Percentiles rank a stretch among this genome's conserved stretches.
Evolutionary conservation across 225 moss, liverwort and hornwort genomes (phyloP).

Genomic region (Neckera pumila): DNA sequence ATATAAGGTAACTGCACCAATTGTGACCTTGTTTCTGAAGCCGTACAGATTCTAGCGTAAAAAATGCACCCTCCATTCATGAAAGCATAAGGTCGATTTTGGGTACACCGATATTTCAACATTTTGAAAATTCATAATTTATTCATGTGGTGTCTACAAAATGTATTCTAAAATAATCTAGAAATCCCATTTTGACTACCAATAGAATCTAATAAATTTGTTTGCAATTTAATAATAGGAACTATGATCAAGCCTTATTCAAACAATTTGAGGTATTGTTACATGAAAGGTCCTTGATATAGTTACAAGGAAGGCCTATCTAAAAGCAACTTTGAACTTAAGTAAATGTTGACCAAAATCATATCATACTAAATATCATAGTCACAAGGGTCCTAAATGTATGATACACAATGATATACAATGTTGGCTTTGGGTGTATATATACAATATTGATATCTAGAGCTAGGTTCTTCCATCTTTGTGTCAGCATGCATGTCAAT

Average conservation of each 20-base stretch:
- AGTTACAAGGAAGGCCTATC: background rate
- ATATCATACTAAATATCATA: background rate
- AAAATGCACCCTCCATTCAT: background rate
- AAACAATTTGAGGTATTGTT: background rate
- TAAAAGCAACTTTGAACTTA: background rate
- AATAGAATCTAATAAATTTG: background rate
- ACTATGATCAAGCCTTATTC: background rate
- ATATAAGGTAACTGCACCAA: background rate
- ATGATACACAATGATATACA: background rate
- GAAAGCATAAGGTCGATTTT: background rate
- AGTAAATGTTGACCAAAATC: too few species aligned
- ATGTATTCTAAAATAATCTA: background rate
- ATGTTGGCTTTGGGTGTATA: background rate
- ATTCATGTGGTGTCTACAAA: background rate
- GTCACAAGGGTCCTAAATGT: background rate
- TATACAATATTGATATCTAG: background rate
- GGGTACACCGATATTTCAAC: background rate
- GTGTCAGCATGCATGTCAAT: background rate
- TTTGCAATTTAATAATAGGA: background rate
- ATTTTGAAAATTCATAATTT: background rate
- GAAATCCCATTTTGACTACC: background rate
- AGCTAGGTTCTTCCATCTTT: background rate
- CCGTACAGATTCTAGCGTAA: rapidly evolving
- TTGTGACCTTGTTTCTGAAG: background rate
- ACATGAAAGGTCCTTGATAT: background rate